phyloP scores from a whole-genome alignment of 129 eudicot species.

The Helianthus tuberosus region DNA sequence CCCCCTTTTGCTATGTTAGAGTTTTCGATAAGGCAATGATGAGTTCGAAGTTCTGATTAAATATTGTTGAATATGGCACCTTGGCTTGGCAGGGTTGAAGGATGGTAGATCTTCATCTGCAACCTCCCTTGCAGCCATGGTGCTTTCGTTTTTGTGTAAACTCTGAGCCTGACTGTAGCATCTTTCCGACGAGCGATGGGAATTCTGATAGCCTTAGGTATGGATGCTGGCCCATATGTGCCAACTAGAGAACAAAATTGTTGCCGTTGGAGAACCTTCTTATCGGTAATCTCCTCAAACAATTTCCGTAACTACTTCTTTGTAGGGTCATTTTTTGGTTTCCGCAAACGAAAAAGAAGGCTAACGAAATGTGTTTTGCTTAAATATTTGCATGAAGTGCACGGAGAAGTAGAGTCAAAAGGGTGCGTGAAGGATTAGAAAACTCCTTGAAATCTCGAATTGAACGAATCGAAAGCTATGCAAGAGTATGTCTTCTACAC shows the following conservation, averaged over 20 bases:
- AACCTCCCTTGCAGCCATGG: no score
- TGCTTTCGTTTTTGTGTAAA: no score
- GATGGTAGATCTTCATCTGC: no score
- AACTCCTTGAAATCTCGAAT: conserved; percentile 72
- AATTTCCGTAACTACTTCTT: not conserved
- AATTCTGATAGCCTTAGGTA: no score
- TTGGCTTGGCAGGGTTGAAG: no score
- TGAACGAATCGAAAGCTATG: conserved; percentile 92
- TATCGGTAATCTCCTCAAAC: conserved; percentile 60
- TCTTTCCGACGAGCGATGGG: no score
- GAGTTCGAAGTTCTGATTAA: no score
- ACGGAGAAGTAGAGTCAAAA: conserved; percentile 83
- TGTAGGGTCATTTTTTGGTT: conserved; percentile 10
- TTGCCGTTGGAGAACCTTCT: conserved; percentile 97
- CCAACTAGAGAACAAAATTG: conserved; percentile 91
- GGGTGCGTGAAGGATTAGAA: conserved; percentile 87
- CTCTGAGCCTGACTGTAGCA: no score
- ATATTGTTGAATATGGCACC: no score
- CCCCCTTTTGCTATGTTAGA: no score
- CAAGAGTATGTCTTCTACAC: conserved; percentile 64
- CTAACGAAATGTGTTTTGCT: conserved; percentile 8
- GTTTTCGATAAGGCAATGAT: no score
- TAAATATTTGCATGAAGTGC: conserved; percentile 44
- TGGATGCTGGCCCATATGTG: conserved; percentile 98
- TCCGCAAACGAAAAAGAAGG: no score